Conservation (phyloP, 2,329 filamentous ascomycete genomes). For the Talaromyces verruculosus region DNA sequence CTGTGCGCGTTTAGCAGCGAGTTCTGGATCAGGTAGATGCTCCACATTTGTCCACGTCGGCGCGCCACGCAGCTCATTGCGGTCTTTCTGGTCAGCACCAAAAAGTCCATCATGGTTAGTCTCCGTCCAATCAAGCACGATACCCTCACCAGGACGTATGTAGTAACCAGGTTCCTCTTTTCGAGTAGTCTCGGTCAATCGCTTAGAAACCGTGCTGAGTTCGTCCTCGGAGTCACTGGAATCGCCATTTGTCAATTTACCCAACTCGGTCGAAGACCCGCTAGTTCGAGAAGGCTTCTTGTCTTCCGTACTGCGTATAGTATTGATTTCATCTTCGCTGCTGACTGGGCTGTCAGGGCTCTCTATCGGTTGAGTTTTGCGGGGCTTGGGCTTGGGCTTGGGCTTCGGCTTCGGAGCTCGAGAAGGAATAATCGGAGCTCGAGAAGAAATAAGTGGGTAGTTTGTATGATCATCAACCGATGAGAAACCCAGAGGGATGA, state of each 20-base stretch:
- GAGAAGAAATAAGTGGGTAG: constrained; percentile 56
- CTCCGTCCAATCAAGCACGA: constrained; percentile 82
- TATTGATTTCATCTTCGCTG: constrained; percentile 35
- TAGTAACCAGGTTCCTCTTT: constrained; percentile 55
- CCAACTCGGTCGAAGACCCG: constrained; percentile 26
- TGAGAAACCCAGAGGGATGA: constrained; percentile 70
- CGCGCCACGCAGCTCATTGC: constrained; percentile 58
- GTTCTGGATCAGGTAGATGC: constrained; percentile 59
- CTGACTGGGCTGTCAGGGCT: constrained; percentile 30
- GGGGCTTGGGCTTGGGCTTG: constrained; percentile 23
- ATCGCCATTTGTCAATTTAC: constrained; percentile 1
- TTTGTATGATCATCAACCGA: constrained; percentile 59
- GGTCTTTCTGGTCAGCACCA: constrained; percentile 40
- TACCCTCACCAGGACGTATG: constrained; percentile 76
- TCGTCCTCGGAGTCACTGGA: constrained; percentile 27
- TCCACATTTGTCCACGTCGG: constrained; percentile 58
- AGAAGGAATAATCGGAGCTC: constrained; percentile 48
- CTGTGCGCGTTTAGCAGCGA: constrained; percentile 62
- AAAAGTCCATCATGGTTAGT: constrained; percentile 73
- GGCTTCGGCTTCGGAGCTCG: constrained; percentile 39
- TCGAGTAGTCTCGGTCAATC: constrained; percentile 26
- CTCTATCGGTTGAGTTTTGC: constrained; percentile 21
- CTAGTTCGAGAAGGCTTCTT: constrained; percentile 20
- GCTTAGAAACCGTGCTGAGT: constrained; percentile 22
- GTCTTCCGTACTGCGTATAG: constrained; percentile 24